Evolutionary conservation across 2,329 filamentous ascomycete species (phyloP).

Genomic region (Aspergillus caelatus): DNA sequence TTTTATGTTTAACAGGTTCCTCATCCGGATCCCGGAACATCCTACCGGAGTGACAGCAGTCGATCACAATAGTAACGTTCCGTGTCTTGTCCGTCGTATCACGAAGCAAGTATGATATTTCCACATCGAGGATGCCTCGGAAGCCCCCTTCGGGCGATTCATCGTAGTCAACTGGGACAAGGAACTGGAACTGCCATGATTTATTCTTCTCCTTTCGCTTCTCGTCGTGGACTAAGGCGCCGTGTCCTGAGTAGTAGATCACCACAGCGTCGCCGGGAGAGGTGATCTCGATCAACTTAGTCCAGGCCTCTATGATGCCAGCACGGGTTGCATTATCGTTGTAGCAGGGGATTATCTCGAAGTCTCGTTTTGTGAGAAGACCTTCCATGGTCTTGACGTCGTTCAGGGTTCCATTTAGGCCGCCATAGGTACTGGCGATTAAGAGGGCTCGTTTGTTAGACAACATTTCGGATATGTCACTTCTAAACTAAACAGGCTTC

Average conservation of each 20-base stretch:
- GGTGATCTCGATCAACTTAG: not conserved
- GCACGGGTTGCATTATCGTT: conserved; percentile 1
- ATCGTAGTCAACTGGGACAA: conserved; percentile 8
- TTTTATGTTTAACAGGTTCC: not conserved
- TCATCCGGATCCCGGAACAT: not conserved
- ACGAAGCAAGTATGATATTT: conserved; percentile 1
- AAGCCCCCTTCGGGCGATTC: not conserved
- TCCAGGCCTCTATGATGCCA: not conserved
- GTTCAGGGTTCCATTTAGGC: conserved; percentile 1
- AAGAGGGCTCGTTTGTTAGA: conserved; percentile 2
- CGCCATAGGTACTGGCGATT: conserved; percentile 2
- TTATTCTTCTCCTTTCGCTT: not conserved
- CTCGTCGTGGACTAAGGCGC: not conserved
- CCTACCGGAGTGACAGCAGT: conserved; percentile 4
- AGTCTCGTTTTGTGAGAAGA: not conserved
- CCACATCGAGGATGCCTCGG: conserved; percentile 4
- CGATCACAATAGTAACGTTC: conserved; percentile 8
- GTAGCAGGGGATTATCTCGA: conserved; percentile 1
- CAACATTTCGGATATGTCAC: not conserved
- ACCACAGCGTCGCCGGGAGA: conserved; percentile 1
- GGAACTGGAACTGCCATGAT: conserved; percentile 6
- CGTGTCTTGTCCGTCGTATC: conserved; percentile 4
- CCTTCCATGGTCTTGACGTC: not conserved
- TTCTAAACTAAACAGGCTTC: not conserved
- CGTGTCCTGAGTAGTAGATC: conserved; percentile 10